A percentile compares a stretch with the other conserved stretches of the same genome.
These are phyloP conservation scores for Sclerotinia minor DNA, from an alignment of 2,329 filamentous ascomycete species.

Conservation along the genomic window DNA sequence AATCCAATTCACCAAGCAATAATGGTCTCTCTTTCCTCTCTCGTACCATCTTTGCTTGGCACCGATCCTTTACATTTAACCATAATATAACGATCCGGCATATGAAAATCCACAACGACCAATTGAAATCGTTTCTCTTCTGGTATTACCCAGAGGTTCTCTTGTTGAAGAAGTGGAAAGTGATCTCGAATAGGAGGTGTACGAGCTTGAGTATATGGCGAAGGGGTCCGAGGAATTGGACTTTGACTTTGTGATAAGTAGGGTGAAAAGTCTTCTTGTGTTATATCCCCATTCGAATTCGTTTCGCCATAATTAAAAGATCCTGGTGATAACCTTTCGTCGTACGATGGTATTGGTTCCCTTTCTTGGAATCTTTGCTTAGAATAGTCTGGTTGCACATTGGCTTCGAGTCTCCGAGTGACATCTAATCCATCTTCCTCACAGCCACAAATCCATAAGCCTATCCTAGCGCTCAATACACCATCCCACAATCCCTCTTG, in stretches of 20 bases:
- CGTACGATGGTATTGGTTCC: not conserved
- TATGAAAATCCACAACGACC: conserved; percentile 35
- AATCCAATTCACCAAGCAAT: conserved; percentile 36
- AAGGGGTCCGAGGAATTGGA: not conserved
- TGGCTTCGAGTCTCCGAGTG: conserved; percentile 17
- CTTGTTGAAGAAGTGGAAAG: not conserved
- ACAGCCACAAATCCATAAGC: conserved; percentile 33
- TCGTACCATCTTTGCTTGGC: conserved; percentile 31
- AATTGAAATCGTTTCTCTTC: conserved; percentile 37
- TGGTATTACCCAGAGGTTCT: conserved; percentile 31
- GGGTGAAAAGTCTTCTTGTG: conserved; percentile 4
- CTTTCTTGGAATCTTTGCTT: not conserved
- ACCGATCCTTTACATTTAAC: conserved; percentile 34
- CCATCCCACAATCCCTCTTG: conserved; percentile 69
- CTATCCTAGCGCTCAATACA: conserved; percentile 36
- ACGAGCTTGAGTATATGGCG: not conserved
- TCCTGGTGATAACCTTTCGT: not conserved
- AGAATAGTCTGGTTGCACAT: not conserved
- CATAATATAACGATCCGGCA: conserved; percentile 36
- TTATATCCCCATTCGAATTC: not conserved
- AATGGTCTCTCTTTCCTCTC: conserved; percentile 34
- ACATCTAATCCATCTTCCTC: conserved; percentile 37
- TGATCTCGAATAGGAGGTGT: not conserved
- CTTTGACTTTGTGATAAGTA: conserved; percentile 13
- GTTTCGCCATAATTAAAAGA: not conserved